A percentile compares a stretch with the other conserved stretches of the same genome.
Conservation (phyloP, 2,329 filamentous ascomycete genomes). For the Pseudogymnoascus sp. region DNA sequence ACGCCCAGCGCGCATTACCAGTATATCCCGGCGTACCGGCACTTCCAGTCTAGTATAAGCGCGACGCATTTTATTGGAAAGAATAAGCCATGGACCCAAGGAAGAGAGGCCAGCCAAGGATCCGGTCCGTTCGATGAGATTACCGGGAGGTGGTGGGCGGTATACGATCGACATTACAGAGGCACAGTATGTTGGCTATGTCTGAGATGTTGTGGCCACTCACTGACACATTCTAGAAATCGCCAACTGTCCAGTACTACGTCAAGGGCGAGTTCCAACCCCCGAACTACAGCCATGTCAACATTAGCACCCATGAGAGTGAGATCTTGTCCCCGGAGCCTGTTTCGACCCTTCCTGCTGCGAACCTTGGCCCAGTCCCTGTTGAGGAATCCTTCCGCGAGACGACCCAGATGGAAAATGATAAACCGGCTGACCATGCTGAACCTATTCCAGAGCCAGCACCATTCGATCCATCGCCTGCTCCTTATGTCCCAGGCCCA, state of each 20-base stretch:
- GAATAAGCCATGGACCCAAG: slow-evolving; percentile 78
- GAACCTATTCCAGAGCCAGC: not conserved
- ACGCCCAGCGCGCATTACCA: slow-evolving; percentile 96
- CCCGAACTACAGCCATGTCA: slow-evolving; percentile 20
- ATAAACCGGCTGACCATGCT: slow-evolving; percentile 5
- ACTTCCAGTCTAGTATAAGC: slow-evolving; percentile 84
- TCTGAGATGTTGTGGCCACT: not conserved
- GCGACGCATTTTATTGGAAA: slow-evolving; percentile 91
- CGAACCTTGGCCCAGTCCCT: not conserved
- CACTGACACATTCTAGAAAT: slow-evolving; percentile 8
- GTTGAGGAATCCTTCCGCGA: slow-evolving; percentile 20
- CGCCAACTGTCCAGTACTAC: slow-evolving; percentile 25
- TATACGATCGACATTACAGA: slow-evolving; percentile 81
- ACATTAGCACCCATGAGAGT: slow-evolving; percentile 9
- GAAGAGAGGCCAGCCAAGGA: slow-evolving; percentile 45
- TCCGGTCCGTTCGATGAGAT: slow-evolving; percentile 71
- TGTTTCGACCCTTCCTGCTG: not conserved
- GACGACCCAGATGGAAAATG: slow-evolving; percentile 15
- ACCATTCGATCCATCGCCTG: slow-evolving; percentile 7
- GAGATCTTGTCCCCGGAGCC: not conserved
- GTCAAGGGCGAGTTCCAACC: slow-evolving; percentile 27
- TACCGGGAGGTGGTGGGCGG: slow-evolving; percentile 83
- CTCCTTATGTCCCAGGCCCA: slow-evolving; percentile 5
- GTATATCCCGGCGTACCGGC: slow-evolving; percentile 87
- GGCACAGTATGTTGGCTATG: slow-evolving; percentile 34